Evolutionary conservation across 1,139 yeast species (phyloP).

Genomic region (Spencermartinsiella ligniputridi): DNA sequence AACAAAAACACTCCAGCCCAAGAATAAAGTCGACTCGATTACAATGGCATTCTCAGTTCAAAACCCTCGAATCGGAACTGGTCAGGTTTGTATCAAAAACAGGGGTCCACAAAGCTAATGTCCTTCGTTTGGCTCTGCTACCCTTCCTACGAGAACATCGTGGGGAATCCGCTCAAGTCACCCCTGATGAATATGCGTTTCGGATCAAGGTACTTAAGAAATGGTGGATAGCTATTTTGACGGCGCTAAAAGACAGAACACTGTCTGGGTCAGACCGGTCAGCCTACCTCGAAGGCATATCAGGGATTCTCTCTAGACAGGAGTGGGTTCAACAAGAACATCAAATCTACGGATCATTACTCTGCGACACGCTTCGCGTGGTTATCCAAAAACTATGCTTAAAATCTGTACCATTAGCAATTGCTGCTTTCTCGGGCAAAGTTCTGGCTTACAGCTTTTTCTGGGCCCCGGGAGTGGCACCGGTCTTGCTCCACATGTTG

Average conservation of each 20-base stretch:
- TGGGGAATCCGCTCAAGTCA: slow-evolving; percentile 26
- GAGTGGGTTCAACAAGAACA: slow-evolving; percentile 49
- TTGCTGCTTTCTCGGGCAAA: slow-evolving; percentile 77
- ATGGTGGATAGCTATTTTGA: slow-evolving; percentile 67
- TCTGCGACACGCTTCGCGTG: slow-evolving; percentile 54
- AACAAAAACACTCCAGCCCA: not conserved
- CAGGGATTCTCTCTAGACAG: slow-evolving; percentile 56
- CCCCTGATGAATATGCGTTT: slow-evolving; percentile 29
- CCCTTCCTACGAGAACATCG: slow-evolving; percentile 51
- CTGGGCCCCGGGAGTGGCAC: slow-evolving; percentile 56
- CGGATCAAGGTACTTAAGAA: slow-evolving; percentile 41
- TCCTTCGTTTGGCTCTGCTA: slow-evolving; percentile 59
- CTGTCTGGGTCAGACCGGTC: slow-evolving; percentile 53
- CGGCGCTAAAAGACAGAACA: slow-evolving; percentile 35
- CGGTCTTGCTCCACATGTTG: slow-evolving; percentile 56
- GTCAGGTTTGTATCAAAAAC: slow-evolving; percentile 40
- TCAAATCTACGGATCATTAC: slow-evolving; percentile 22
- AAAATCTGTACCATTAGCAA: slow-evolving; percentile 53
- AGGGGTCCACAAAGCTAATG: slow-evolving; percentile 58
- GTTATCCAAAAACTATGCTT: slow-evolving; percentile 49
- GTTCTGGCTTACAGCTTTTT: slow-evolving; percentile 66
- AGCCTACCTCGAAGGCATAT: slow-evolving; percentile 70
- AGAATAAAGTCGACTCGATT: not conserved
- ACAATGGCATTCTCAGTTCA: slow-evolving; percentile 20
- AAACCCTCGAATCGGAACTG: slow-evolving; percentile 25